Percentiles rank a stretch among this genome's conserved stretches.
Evolutionary conservation across 2,329 filamentous ascomycete species (phyloP).

Genomic region (Ascochyta viciae-villosae): DNA sequence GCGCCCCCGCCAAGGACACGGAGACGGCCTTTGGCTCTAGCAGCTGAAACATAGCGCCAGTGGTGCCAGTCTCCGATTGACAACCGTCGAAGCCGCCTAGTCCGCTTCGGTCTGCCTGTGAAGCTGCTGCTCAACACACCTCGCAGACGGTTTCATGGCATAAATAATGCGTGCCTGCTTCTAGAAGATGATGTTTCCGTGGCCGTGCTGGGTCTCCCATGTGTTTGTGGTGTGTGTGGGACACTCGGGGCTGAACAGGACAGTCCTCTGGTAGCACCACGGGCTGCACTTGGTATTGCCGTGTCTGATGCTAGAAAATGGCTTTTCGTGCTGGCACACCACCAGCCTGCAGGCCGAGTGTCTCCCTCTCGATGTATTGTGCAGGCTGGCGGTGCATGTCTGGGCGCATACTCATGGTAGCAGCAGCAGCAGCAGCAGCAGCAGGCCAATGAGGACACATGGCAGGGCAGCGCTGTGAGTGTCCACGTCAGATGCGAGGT

Average conservation of each 20-base stretch:
- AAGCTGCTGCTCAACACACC: conserved; percentile 5
- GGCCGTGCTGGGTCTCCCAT: conserved; percentile 1
- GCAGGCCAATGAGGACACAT: conserved; percentile 19
- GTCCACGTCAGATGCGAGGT: conserved; percentile 40
- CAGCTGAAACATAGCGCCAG: conserved; percentile 38
- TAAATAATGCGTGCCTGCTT: conserved; percentile 15
- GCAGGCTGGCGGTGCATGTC: neutral
- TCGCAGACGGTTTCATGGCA: conserved; percentile 15
- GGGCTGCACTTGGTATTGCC: neutral
- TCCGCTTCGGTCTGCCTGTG: conserved; percentile 9
- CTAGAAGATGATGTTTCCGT: conserved; percentile 22
- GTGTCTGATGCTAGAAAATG: conserved; percentile 1
- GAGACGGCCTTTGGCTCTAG: conserved; percentile 5
- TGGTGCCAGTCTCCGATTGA: conserved; percentile 26
- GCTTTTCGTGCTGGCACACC: conserved; percentile 9
- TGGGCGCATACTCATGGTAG: too few species aligned
- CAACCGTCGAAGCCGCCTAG: conserved; percentile 24
- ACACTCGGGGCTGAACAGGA: neutral
- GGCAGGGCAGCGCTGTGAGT: conserved; percentile 14
- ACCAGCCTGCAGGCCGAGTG: neutral
- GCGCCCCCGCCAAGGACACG: conserved; percentile 7
- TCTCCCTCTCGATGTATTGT: neutral
- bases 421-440: neutral
- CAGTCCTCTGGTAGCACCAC: neutral
- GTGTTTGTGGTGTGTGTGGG: neutral